These are phyloP conservation scores for Schizopora paradoxa DNA, from an alignment of 1,284 basidiomycete genomes.

Conservation along the genomic window DNA sequence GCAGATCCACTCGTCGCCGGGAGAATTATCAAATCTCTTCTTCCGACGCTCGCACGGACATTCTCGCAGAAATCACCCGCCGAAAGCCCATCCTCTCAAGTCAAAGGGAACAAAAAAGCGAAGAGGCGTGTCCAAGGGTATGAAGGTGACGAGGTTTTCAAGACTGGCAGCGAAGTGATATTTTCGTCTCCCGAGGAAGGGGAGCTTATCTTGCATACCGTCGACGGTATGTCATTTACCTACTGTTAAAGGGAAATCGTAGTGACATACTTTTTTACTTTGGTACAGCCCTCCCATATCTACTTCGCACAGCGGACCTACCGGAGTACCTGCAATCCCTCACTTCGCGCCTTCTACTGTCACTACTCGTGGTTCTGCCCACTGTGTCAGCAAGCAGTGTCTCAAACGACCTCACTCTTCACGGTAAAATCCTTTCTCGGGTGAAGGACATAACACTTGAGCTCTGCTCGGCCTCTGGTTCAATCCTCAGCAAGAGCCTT, in stretches of 20 bases:
- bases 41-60: constrained; percentile 46
- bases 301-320: constrained; percentile 47
- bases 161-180: constrained; percentile 41
- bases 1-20: constrained; percentile 46
- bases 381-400: constrained; percentile 50
- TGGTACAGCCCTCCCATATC: constrained; percentile 41
- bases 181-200: constrained; percentile 48
- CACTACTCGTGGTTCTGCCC: constrained; percentile 51
- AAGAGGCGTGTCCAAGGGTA: constrained; percentile 74
- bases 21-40: constrained; percentile 49
- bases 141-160: constrained; percentile 77
- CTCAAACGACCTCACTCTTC: constrained; percentile 46
- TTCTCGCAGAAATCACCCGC: constrained; percentile 35
- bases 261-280: constrained; percentile 9
- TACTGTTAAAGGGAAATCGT: constrained; percentile 1
- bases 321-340: constrained; percentile 52
- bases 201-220: constrained; percentile 46
- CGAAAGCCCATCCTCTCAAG: constrained; percentile 23
- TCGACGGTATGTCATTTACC: constrained; percentile 69
- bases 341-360: constrained; percentile 50
- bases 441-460: constrained; percentile 45
- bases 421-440: constrained; percentile 37
- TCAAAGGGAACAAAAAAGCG: constrained; percentile 46
- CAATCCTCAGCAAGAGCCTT: constrained; percentile 54
- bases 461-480: constrained; percentile 47